phyloP scores from a whole-genome alignment of 306 rosid species.

The Mimosa bimucronata region DNA sequence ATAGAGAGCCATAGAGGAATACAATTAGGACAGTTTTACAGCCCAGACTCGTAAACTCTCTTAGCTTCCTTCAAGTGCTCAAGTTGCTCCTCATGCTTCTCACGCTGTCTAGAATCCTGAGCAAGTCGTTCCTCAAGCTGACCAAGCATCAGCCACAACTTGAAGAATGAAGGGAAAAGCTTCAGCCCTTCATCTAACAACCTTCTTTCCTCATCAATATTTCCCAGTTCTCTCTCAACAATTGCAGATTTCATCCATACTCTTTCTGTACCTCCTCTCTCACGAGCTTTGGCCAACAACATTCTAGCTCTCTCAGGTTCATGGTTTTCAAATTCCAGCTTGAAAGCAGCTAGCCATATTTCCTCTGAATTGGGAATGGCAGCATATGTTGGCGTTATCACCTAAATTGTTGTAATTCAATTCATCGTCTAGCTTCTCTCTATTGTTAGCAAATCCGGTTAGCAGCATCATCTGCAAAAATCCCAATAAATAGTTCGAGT shows the following conservation, averaged over 20 bases:
- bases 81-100: conserved; percentile 54
- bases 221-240: conserved; percentile 89
- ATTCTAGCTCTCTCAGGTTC: conserved; percentile 96
- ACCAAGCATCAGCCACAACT: conserved; percentile 95
- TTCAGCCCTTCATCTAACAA: conserved; percentile 82
- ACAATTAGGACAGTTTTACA: conserved; percentile 70
- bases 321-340: conserved; percentile 89
- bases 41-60: conserved; percentile 76
- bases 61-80: conserved; percentile 71
- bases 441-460: too few relatives aligned
- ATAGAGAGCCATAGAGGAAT: conserved; percentile 85
- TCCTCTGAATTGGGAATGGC: conserved; percentile 95
- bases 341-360: conserved; percentile 94
- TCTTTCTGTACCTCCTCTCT: conserved; percentile 89
- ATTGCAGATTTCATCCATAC: conserved; percentile 97
- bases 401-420: too few relatives aligned
- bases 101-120: conserved; percentile 29
- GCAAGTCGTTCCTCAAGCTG: conserved; percentile 83
- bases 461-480: too few relatives aligned
- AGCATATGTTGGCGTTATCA: too few relatives aligned
- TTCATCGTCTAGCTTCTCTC: too few relatives aligned
- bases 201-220: conserved; percentile 71
- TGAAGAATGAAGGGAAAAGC: conserved; percentile 76
- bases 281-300: conserved; percentile 91
- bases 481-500: too few relatives aligned